These are phyloP conservation scores for Zalerion maritima DNA, from an alignment of 495 filamentous ascomycete species.

Conservation along the genomic window DNA sequence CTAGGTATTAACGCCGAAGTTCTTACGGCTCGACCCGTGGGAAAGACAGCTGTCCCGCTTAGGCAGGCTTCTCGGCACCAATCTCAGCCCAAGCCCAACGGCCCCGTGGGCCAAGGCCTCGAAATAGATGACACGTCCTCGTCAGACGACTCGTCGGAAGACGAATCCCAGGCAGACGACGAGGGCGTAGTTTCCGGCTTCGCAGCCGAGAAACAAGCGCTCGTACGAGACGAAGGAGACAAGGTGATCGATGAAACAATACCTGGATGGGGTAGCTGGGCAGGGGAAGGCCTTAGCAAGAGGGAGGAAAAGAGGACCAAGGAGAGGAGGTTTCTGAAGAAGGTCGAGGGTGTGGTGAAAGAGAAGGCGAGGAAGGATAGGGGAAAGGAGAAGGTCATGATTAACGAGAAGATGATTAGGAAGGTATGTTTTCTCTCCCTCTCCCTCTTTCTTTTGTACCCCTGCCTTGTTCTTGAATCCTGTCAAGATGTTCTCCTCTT, in stretches of 20 bases:
- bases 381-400: constrained; percentile 69
- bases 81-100: too few species aligned
- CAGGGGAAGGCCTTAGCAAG: constrained; percentile 60
- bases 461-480: not conserved
- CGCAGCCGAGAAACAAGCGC: constrained; percentile 60
- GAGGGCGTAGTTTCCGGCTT: constrained; percentile 81
- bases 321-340: constrained; percentile 44
- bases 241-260: constrained; percentile 72
- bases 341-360: constrained; percentile 63
- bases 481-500: not conserved
- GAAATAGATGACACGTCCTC: too few species aligned
- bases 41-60: too few species aligned
- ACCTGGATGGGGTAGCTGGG: constrained; percentile 87
- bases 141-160: too few species aligned
- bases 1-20: too few species aligned
- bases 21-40: too few species aligned
- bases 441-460: constrained; percentile 1
- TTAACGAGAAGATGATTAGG: constrained; percentile 81
- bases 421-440: constrained; percentile 44
- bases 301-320: constrained; percentile 44
- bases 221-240: constrained; percentile 66
- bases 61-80: too few species aligned
- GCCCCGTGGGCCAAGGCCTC: too few species aligned
- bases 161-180: constrained; percentile 40
- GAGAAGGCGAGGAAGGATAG: constrained; percentile 65